Percentiles rank a stretch among this genome's conserved stretches.
phyloP scores from a whole-genome alignment of 2,329 filamentous ascomycete species.

The Arthrobotrys iridis region DNA sequence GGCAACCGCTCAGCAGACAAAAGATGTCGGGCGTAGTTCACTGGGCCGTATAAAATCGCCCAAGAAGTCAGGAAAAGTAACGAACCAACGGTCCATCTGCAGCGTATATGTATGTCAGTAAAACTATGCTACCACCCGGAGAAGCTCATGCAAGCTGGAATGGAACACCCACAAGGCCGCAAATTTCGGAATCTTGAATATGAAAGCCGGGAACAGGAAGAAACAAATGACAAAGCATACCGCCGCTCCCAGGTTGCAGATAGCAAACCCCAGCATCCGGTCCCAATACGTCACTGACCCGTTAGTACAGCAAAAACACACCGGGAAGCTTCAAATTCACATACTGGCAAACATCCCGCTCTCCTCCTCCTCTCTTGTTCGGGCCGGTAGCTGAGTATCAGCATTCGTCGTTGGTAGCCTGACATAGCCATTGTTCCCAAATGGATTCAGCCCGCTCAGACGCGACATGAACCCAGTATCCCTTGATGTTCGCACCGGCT shows the following conservation, averaged over 20 bases:
- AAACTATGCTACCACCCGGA: conserved; percentile 46
- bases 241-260: conserved; percentile 86
- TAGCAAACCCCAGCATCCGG: conserved; percentile 87
- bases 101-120: conserved; percentile 8
- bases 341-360: conserved; percentile 95
- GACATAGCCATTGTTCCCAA: conserved; percentile 85
- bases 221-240: conserved; percentile 95
- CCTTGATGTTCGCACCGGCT: conserved; percentile 77
- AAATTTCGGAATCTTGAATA: conserved; percentile 88
- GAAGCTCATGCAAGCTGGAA: conserved; percentile 1
- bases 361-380: conserved; percentile 87
- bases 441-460: conserved; percentile 86
- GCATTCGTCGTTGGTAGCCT: conserved; percentile 83
- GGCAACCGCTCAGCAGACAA: conserved; percentile 84
- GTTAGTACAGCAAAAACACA: conserved; percentile 59
- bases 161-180: conserved; percentile 84
- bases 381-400: conserved; percentile 80
- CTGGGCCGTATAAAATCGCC: conserved; percentile 91
- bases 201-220: conserved; percentile 83
- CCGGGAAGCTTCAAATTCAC: conserved; percentile 63
- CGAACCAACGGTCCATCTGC: conserved; percentile 96
- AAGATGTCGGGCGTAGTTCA: conserved; percentile 83
- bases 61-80: conserved; percentile 89
- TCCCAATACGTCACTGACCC: conserved; percentile 94
- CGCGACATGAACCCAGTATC: conserved; percentile 75